Conservation (phyloP, 2,329 filamentous ascomycete genomes). For the Ophiostoma pallidulum region DNA sequence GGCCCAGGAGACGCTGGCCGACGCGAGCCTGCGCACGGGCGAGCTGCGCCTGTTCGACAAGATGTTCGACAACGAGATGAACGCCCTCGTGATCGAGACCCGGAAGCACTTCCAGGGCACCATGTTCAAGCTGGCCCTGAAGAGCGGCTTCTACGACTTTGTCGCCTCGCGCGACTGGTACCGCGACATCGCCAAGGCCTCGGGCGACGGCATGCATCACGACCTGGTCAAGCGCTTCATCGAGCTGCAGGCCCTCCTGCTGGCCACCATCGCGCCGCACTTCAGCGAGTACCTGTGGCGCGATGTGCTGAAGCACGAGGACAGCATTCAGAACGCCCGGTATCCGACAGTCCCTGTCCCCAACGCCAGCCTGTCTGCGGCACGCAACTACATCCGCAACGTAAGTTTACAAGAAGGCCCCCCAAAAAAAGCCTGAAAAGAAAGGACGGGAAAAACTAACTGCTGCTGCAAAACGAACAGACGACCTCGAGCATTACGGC, state of each 20-base stretch:
- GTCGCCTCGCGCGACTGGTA: constrained; percentile 80
- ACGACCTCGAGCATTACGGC: constrained; percentile 17
- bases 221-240: constrained; percentile 73
- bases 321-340: constrained; percentile 67
- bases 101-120: constrained; percentile 69
- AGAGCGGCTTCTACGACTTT: constrained; percentile 83
- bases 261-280: constrained; percentile 81
- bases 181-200: constrained; percentile 68
- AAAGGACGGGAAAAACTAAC: not conserved
- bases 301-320: constrained; percentile 71
- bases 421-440: not conserved
- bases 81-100: constrained; percentile 69
- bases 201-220: constrained; percentile 77
- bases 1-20: constrained; percentile 76
- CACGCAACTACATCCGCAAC: constrained; percentile 67
- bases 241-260: constrained; percentile 57
- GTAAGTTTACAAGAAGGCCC: constrained; percentile 1
- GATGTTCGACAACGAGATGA: constrained; percentile 90
- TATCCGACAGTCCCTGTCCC: constrained; percentile 63
- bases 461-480: not conserved
- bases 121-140: constrained; percentile 78
- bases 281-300: constrained; percentile 93
- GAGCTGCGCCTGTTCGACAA: constrained; percentile 69
- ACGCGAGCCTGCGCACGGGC: constrained; percentile 64
- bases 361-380: constrained; percentile 61